Evolutionary conservation across 352 stramenopile genomes (phyloP), one percentile per base, ranked within the genome.

Genomic region (Halophytophthora batemanensis): DNA sequence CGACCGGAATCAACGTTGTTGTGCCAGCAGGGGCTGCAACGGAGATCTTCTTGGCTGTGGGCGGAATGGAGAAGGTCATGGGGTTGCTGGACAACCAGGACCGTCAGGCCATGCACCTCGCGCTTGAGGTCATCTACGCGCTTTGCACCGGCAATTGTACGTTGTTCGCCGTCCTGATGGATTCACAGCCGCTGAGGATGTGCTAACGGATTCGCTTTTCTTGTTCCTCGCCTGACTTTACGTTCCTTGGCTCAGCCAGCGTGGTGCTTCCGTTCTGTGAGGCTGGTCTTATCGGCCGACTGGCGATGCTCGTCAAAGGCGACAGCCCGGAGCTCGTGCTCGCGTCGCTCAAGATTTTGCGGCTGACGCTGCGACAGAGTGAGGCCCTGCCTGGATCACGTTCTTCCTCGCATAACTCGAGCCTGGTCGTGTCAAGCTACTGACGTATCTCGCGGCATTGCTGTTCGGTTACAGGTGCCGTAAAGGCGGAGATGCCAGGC

Each of bases 1-100:
- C n/a, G 14, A 18, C 6, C 10, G 41, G 18, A 15, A 13, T 36
- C 18, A 40, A 15, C 45, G 8, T 49, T 15, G 40, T n/a, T 29
- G 13, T 29, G 37, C 37, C 12, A 15, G 33, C 48, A 86, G 75
- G 66, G 7, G 60, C 62, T 0, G 58, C 70, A 11, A 71, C 78
- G 33, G 47, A 68, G 33, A 64, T 86, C 11, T 88, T 88, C 21
- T 45, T 81, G 23, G 50, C 47, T 10, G 68, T 85, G 2, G 63
- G 56, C 7, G 77, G 77, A 5, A 74, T 86, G 47, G 36, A 51
- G n/a, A 83, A 82, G 34, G 25, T 86, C 3, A 70, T 86, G 45
- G 41, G 41, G 13, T 28, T 82, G 36, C 50, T 86, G 2, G 46
- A 72, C 14, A 53, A 50, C 51, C 29, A 64, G 66, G 21, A 59